Conservation (phyloP, 2,329 filamentous ascomycete species). For the Lecanicillium sp. region DNA sequence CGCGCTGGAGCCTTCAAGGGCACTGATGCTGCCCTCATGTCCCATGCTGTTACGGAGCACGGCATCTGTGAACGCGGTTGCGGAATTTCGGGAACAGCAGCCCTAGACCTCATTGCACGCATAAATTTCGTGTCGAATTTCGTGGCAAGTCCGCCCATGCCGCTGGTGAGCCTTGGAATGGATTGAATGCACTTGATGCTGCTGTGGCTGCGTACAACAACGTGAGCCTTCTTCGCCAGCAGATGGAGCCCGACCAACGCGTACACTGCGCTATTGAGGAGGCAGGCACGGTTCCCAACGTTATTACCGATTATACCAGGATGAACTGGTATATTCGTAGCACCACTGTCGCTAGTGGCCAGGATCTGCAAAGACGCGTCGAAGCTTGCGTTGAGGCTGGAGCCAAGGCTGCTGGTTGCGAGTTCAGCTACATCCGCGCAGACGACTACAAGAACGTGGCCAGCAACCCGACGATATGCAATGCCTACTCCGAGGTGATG, state of each 20-base stretch:
- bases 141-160: constrained; percentile 26
- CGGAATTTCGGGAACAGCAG: constrained; percentile 16
- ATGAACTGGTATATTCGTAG: constrained; percentile 27
- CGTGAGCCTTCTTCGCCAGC: constrained; percentile 29
- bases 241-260: constrained; percentile 27
- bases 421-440: constrained; percentile 16
- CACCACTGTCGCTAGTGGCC: constrained; percentile 18
- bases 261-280: constrained; percentile 28
- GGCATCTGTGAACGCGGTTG: neutral
- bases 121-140: constrained; percentile 24
- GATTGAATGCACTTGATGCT: constrained; percentile 30
- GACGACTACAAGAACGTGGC: constrained; percentile 4
- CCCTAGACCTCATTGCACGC: constrained; percentile 22
- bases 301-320: constrained; percentile 25
- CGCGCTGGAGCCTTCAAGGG: constrained; percentile 22
- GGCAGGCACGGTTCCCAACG: constrained; percentile 29
- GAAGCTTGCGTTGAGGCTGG: constrained; percentile 22
- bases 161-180: constrained; percentile 27
- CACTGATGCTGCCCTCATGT: constrained; percentile 23
- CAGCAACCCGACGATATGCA: constrained; percentile 32
- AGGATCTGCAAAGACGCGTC: constrained; percentile 17
- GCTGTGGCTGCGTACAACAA: constrained; percentile 25
- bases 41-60: neutral
- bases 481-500: constrained; percentile 31
- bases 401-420: constrained; percentile 22